phyloP scores from a whole-genome alignment of 2,329 filamentous ascomycete species.

The Penicillium sp. region DNA sequence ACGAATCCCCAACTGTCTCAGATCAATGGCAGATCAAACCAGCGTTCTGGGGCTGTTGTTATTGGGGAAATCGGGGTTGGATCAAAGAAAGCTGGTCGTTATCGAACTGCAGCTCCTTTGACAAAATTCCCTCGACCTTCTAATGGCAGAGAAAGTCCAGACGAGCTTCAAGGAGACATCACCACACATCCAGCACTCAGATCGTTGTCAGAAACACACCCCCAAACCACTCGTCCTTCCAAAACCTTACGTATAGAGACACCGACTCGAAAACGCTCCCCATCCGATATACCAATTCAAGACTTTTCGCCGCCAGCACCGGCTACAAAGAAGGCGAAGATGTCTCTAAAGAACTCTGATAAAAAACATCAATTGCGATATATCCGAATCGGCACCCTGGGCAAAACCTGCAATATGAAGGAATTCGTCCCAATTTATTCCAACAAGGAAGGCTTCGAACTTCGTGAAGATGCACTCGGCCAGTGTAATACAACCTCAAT shows the following conservation, averaged over 20 bases:
- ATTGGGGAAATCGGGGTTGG: neutral
- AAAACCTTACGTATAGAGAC: neutral
- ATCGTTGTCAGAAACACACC: constrained; percentile 5
- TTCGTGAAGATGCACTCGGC: constrained; percentile 4
- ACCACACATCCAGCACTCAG: constrained; percentile 27
- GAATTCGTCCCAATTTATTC: constrained; percentile 15
- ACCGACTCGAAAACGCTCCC: constrained; percentile 22
- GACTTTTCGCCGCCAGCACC: constrained; percentile 23
- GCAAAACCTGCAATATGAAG: constrained; percentile 4
- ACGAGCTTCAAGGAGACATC: constrained; percentile 41
- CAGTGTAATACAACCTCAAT: constrained; percentile 7
- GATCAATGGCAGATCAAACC: neutral
- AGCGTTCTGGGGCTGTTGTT: neutral
- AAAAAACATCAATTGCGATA: constrained; percentile 14
- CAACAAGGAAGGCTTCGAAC: constrained; percentile 11
- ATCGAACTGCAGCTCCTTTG: neutral
- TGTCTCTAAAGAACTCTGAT: constrained; percentile 1
- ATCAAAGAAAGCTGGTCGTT: neutral
- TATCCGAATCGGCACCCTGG: constrained; percentile 23
- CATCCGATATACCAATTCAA: constrained; percentile 35
- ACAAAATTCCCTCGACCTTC: constrained; percentile 6
- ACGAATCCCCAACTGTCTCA: neutral
- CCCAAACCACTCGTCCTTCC: neutral
- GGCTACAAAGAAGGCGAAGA: constrained; percentile 13
- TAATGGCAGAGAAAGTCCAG: constrained; percentile 36